phyloP scores from a whole-genome alignment of 192 early-diverging fungal genomes.

The Chytriomyces sp. region DNA sequence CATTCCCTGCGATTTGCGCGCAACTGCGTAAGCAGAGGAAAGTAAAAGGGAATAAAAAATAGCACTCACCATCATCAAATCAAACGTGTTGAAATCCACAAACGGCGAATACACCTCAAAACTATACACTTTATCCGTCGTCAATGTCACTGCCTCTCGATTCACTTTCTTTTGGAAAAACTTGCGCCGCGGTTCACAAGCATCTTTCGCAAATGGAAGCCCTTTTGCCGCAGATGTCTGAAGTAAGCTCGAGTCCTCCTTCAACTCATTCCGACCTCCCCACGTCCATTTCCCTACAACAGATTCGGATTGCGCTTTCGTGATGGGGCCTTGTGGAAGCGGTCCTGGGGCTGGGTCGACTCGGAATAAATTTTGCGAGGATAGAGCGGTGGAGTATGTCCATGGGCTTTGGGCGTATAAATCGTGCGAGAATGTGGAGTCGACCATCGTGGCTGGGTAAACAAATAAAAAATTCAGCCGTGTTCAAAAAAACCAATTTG shows the following conservation, averaged over 20 bases:
- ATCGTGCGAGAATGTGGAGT: slow-evolving; percentile 23
- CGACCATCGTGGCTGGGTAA: slow-evolving; percentile 14
- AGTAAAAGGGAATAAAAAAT: too few species aligned
- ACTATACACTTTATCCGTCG: slow-evolving; percentile 41
- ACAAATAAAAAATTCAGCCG: slow-evolving; percentile 39
- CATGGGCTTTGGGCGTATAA: slow-evolving; percentile 7
- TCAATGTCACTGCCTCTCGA: slow-evolving; percentile 25
- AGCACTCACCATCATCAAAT: slow-evolving; percentile 1
- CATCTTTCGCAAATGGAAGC: slow-evolving; percentile 24
- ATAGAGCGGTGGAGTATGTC: slow-evolving; percentile 10
- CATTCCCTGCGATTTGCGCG: background rate
- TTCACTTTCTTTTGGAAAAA: slow-evolving; percentile 43
- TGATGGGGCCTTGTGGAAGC: slow-evolving; percentile 3
- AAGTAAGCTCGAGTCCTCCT: slow-evolving; percentile 34
- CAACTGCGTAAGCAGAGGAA: too few species aligned
- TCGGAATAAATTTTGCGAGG: slow-evolving; percentile 3
- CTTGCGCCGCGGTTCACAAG: slow-evolving; percentile 34
- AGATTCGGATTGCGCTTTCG: background rate
- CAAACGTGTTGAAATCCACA: slow-evolving; percentile 46
- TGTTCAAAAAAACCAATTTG: slow-evolving; percentile 46
- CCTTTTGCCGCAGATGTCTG: background rate
- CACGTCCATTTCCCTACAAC: slow-evolving; percentile 41
- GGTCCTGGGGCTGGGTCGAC: background rate
- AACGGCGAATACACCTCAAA: slow-evolving; percentile 56
- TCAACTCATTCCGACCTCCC: slow-evolving; percentile 37